phyloP scores from a whole-genome alignment of 768 basidiomycete genomes.

The Tremella yokohamensis region DNA sequence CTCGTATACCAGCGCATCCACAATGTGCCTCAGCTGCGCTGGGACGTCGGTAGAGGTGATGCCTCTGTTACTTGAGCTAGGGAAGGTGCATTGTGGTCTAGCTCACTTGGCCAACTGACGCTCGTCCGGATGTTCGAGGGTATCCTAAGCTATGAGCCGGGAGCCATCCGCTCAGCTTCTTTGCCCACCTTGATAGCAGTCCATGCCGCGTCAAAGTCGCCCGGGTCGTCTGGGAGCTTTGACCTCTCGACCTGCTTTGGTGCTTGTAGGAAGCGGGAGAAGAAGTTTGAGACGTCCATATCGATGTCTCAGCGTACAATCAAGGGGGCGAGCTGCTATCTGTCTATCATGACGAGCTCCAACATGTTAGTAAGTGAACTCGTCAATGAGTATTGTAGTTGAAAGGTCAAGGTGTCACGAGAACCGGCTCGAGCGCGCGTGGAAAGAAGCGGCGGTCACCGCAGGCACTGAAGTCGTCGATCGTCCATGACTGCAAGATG shows the following conservation, averaged over 20 bases:
- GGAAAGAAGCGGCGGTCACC: background rate
- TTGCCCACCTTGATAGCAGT: conserved; percentile 31
- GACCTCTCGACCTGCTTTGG: conserved; percentile 16
- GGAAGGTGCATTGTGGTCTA: background rate
- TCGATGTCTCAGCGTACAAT: background rate
- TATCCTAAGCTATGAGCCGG: conserved; percentile 57
- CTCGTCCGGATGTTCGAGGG: conserved; percentile 82
- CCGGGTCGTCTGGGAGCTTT: conserved; percentile 27
- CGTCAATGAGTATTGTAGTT: too few relatives aligned
- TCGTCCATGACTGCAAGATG: too few relatives aligned
- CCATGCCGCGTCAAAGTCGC: conserved; percentile 41
- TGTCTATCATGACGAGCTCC: too few relatives aligned
- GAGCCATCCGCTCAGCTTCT: background rate
- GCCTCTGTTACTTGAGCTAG: conserved; percentile 55
- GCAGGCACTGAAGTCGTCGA: too few relatives aligned
- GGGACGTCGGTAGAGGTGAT: conserved; percentile 80
- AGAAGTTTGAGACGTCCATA: conserved; percentile 31
- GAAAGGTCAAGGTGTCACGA: too few relatives aligned
- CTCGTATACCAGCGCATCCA: conserved; percentile 81
- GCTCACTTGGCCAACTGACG: conserved; percentile 62
- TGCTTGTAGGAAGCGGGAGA: conserved; percentile 39
- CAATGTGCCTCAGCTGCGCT: conserved; percentile 68
- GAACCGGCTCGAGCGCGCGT: background rate
- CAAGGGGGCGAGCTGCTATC: too few relatives aligned
- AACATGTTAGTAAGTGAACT: too few relatives aligned